Evolutionary conservation across 2,329 filamentous ascomycete genomes (phyloP).

Genomic region (Pseudocercospora fijiensis): DNA sequence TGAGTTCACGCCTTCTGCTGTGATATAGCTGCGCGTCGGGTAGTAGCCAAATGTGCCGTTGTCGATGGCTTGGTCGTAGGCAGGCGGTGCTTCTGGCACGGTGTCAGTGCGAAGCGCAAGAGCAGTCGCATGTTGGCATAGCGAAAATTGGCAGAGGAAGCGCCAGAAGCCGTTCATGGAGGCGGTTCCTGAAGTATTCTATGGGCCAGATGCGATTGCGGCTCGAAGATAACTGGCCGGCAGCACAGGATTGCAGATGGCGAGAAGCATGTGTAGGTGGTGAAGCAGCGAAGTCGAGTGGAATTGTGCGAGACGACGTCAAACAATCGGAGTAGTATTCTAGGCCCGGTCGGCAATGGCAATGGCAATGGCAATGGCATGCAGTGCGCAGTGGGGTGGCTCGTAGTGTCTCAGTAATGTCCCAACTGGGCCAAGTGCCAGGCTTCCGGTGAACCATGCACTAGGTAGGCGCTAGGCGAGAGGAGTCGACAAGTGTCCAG

Average conservation of each 20-base stretch:
- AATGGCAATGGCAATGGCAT: no score
- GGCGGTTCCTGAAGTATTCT: conserved; percentile 15
- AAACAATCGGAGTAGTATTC: background rate
- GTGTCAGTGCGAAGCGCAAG: conserved; percentile 1
- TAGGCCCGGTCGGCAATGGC: no score
- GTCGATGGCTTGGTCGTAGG: conserved; percentile 30
- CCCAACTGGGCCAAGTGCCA: background rate
- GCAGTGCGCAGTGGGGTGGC: background rate
- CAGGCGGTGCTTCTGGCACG: conserved; percentile 12
- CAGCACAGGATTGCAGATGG: background rate
- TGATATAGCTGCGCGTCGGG: conserved; percentile 30
- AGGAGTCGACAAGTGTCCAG: background rate
- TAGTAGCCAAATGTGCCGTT: conserved; percentile 35
- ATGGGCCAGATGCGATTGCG: background rate
- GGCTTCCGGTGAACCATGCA: background rate
- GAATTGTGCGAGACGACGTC: background rate
- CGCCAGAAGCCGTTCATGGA: conserved; percentile 25
- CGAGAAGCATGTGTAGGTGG: background rate
- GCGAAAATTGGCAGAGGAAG: conserved; percentile 29
- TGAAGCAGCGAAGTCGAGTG: background rate
- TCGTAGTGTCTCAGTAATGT: background rate
- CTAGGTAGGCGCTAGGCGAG: background rate
- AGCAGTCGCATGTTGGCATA: conserved; percentile 22
- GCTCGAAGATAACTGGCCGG: background rate
- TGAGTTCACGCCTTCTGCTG: conserved; percentile 26